Base-by-base conservation (phyloP, 2,329 filamentous ascomycete species). In the Sclerotinia spermophila region DNA sequence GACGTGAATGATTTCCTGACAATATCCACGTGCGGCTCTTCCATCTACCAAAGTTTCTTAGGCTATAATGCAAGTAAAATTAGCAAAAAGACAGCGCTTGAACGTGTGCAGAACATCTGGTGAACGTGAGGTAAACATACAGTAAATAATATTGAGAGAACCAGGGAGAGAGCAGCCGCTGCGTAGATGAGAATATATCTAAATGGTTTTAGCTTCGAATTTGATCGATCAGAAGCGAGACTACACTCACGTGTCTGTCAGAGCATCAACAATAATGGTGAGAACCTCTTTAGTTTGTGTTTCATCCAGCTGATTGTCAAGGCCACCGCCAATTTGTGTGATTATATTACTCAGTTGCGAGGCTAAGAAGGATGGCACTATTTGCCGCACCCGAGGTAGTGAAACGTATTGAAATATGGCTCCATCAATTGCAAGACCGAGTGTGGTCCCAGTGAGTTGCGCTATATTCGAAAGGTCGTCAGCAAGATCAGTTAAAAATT, bases 381-480 rank as follows among this genome's bases (percentile, higher is more conserved):
- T 24, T 45, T 44, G 33, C 24, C 42, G 59, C 59, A 30, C 62
- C 30, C 19, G 33, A 42, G 30, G 53, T 30, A 56, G 65, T n/a
- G 51, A 53, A 53, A 53, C 10, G 8, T 67, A 33, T 56, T 67
- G 65, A 58, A 67, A 67, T 17, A 67, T 67, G n/a, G 65, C 45
- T n/a, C 65, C 65, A 33, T 51, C 51, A n/a, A 67, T 67, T 5
- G 33, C 45, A 51, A 67, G 65, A 56, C 24, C 65, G 24, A 67
- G 51, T 30, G 53, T 35, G n/a, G 53, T 67, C 17, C 65, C 65
- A 19, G 21, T 35, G 35, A 67, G 33, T 58, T 67, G 65, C 21
- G 65, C 65, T 67, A 53, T 27, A 53, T 53, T 53, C 24, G 6
- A 35, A n/a, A 24, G 2, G 10, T 35, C 0, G 15, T 48, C 19